phyloP scores from a whole-genome alignment of 768 basidiomycete species.

The Dioszegia hungarica region DNA sequence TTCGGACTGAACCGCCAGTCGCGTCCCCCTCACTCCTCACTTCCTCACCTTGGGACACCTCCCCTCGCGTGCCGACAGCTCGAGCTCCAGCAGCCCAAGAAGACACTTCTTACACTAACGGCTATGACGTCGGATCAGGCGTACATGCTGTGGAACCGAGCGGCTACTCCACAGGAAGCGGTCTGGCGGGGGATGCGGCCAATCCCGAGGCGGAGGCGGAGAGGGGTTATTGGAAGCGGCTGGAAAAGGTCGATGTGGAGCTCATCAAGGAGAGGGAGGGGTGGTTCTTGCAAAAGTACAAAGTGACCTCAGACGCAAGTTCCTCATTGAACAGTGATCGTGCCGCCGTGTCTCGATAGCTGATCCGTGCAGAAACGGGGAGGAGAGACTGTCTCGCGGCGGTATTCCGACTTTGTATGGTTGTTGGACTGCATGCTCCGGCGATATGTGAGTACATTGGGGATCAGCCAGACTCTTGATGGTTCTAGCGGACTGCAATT shows the following conservation, averaged over 20 bases:
- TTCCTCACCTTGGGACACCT: slow-evolving; percentile 29
- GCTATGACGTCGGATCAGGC: background rate
- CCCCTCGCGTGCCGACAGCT: slow-evolving; percentile 14
- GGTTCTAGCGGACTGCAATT: background rate
- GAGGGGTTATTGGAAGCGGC: slow-evolving; percentile 81
- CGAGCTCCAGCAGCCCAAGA: background rate
- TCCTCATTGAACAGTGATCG: too few species aligned
- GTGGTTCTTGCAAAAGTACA: slow-evolving; percentile 84
- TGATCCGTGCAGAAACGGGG: slow-evolving; percentile 52
- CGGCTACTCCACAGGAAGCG: slow-evolving; percentile 5
- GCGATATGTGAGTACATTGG: slow-evolving; percentile 56
- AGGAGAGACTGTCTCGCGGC: slow-evolving; percentile 65
- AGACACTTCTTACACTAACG: background rate
- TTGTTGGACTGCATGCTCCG: slow-evolving; percentile 78
- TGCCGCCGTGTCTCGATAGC: background rate
- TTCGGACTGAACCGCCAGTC: background rate
- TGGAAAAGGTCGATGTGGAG: slow-evolving; percentile 66
- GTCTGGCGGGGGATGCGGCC: slow-evolving; percentile 8
- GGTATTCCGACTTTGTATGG: slow-evolving; percentile 91
- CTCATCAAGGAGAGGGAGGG: slow-evolving; percentile 78
- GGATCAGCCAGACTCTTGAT: too few species aligned
- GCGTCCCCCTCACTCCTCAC: background rate
- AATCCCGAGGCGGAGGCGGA: slow-evolving; percentile 24
- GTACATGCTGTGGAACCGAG: slow-evolving; percentile 6
- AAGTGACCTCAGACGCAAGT: slow-evolving; percentile 70